Evolutionary conservation across 345 rosid species (phyloP).

Genomic region (Boechera stricta): DNA sequence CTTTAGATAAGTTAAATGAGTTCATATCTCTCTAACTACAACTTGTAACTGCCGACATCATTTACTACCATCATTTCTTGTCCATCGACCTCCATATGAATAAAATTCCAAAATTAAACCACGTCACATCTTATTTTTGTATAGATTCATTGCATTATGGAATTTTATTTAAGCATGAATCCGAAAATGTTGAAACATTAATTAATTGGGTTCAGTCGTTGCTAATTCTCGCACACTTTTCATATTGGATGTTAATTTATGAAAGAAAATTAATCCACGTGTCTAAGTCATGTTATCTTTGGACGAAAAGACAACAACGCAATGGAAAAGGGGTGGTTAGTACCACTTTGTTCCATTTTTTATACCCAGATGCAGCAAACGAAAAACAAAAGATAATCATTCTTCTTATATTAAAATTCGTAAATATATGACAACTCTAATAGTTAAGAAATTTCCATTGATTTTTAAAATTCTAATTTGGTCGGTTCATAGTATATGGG

Average conservation of each 20-base stretch:
- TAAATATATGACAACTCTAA: not conserved
- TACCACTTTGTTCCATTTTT: not conserved
- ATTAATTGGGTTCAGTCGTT: not conserved
- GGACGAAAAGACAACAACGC: not conserved
- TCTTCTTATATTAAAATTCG: not conserved
- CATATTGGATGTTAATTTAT: not conserved
- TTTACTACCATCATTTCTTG: not conserved
- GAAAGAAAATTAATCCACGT: not conserved
- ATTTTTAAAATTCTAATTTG: not conserved
- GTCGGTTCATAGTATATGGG: not conserved
- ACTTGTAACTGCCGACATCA: constrained; percentile 19
- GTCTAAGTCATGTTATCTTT: not conserved
- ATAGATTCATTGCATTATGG: not conserved
- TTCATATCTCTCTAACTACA: constrained; percentile 10
- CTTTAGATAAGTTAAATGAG: constrained; percentile 7
- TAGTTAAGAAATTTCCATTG: not conserved
- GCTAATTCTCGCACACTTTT: not conserved
- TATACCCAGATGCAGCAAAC: not conserved
- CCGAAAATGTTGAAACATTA: not conserved
- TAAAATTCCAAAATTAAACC: not conserved
- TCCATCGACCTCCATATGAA: not conserved
- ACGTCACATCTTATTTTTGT: not conserved
- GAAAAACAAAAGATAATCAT: not conserved
- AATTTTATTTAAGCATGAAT: not conserved
- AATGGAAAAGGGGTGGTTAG: not conserved